Evolutionary conservation across 2,329 filamentous ascomycete species (phyloP).

Genomic region (Diatrype stigma): DNA sequence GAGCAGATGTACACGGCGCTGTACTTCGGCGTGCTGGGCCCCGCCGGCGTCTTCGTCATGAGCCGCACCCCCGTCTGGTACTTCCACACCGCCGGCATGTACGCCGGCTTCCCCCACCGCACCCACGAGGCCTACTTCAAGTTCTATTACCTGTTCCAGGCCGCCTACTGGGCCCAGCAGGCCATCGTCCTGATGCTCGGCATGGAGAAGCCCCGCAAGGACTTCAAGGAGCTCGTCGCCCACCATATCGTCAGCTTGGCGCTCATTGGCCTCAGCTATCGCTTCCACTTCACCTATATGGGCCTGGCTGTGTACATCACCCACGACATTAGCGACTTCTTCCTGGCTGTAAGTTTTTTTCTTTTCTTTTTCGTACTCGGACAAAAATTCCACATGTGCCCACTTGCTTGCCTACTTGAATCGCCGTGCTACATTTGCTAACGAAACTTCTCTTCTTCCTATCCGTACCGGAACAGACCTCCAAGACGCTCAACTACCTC

Average conservation of each 20-base stretch:
- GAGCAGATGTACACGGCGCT: constrained; percentile 92
- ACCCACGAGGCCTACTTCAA: constrained; percentile 81
- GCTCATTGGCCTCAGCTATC: constrained; percentile 82
- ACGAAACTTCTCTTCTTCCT: no score
- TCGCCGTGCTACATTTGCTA: constrained; percentile 9
- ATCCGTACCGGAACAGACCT: constrained; percentile 66
- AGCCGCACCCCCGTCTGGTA: constrained; percentile 89
- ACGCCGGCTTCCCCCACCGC: constrained; percentile 79
- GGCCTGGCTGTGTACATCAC: constrained; percentile 91
- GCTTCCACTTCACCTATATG: constrained; percentile 96
- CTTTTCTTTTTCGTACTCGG: not conserved
- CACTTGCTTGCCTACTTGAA: no score
- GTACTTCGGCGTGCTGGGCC: constrained; percentile 81
- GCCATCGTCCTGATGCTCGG: constrained; percentile 81
- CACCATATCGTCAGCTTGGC: constrained; percentile 87
- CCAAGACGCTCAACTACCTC: constrained; percentile 88
- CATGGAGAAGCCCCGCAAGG: constrained; percentile 89
- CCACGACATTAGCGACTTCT: constrained; percentile 92
- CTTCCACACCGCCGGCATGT: constrained; percentile 89
- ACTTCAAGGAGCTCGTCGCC: constrained; percentile 87
- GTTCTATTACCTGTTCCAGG: constrained; percentile 93
- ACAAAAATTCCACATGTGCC: no score
- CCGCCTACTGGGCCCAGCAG: constrained; percentile 94
- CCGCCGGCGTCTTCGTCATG: constrained; percentile 88
- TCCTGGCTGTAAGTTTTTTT: constrained; percentile 69